These are phyloP conservation scores for Suillus variegatus DNA, from an alignment of 768 basidiomycete species.

Conservation along the genomic window DNA sequence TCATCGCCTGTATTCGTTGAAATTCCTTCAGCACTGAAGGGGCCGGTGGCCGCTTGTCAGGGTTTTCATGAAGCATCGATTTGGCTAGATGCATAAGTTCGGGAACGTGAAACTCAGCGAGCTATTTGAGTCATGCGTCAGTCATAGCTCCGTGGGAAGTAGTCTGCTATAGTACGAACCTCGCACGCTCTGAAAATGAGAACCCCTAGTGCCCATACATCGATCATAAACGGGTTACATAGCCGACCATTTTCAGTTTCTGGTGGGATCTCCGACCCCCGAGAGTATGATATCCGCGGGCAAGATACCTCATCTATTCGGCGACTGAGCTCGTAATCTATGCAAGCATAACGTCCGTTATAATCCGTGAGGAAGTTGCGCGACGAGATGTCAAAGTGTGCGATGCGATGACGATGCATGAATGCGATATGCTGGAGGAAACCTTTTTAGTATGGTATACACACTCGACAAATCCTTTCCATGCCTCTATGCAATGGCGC, in stretches of 20 bases:
- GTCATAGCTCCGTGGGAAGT: constrained; percentile 5
- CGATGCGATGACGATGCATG: constrained; percentile 66
- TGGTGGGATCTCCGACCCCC: constrained; percentile 70
- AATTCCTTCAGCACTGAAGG: constrained; percentile 51
- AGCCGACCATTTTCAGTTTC: constrained; percentile 57
- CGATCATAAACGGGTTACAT: constrained; percentile 66
- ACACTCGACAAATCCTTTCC: background rate
- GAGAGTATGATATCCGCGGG: constrained; percentile 43
- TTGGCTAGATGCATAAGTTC: constrained; percentile 57
- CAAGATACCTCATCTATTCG: constrained; percentile 43
- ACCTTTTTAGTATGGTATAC: constrained; percentile 7
- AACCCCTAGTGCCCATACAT: constrained; percentile 72
- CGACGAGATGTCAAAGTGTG: constrained; percentile 73
- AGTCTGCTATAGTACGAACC: constrained; percentile 38
- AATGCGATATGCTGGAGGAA: constrained; percentile 59
- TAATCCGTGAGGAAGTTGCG: constrained; percentile 71
- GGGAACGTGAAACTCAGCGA: constrained; percentile 57
- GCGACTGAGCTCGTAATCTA: constrained; percentile 72
- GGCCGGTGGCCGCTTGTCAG: constrained; percentile 53
- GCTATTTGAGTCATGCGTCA: constrained; percentile 28
- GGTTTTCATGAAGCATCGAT: constrained; percentile 59
- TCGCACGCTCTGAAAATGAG: constrained; percentile 66
- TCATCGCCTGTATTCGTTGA: constrained; percentile 45
- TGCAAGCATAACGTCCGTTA: constrained; percentile 65
- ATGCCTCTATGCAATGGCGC: constrained; percentile 70